Conservation (phyloP, 1,139 yeast species). For the Pneumocystis wakefieldiae region DNA sequence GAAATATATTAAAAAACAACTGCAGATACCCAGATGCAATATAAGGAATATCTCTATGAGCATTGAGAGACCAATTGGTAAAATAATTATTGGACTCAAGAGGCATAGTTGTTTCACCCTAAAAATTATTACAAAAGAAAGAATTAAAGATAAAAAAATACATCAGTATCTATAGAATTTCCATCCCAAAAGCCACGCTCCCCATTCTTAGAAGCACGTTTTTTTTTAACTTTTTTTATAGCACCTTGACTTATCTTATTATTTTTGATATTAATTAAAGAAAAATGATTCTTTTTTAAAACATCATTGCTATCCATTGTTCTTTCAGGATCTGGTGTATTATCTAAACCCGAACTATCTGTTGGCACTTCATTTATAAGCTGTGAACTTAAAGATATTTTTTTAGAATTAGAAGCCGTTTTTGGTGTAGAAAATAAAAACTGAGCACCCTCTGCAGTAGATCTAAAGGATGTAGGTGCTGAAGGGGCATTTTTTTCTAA, state of each 20-base stretch:
- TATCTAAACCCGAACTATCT: neutral
- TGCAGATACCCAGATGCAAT: conserved; percentile 60
- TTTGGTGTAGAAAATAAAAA: conserved; percentile 2
- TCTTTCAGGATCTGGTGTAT: neutral
- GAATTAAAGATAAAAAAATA: neutral
- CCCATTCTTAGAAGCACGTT: neutral
- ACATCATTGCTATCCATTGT: neutral
- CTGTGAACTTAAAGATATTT: neutral
- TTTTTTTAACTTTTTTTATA: neutral
- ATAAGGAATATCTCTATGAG: conserved; percentile 46
- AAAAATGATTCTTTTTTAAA: neutral
- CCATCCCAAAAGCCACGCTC: neutral
- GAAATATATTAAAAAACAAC: conserved; percentile 44
- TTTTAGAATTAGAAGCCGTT: conserved; percentile 3
- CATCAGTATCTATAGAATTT: neutral
- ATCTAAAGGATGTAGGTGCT: neutral
- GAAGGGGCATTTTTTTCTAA: conserved; percentile 5
- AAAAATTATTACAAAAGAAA: neutral
- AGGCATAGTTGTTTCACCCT: neutral
- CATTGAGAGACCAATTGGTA: neutral
- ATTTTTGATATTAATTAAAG: neutral
- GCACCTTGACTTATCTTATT: conserved; percentile 1
- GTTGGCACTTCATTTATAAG: neutral
- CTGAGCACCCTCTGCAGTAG: conserved; percentile 1
- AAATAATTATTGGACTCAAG: neutral